These are phyloP conservation scores for Zygotorulaspora florentina DNA, from an alignment of 805 yeast genomes.

Conservation along the genomic window DNA sequence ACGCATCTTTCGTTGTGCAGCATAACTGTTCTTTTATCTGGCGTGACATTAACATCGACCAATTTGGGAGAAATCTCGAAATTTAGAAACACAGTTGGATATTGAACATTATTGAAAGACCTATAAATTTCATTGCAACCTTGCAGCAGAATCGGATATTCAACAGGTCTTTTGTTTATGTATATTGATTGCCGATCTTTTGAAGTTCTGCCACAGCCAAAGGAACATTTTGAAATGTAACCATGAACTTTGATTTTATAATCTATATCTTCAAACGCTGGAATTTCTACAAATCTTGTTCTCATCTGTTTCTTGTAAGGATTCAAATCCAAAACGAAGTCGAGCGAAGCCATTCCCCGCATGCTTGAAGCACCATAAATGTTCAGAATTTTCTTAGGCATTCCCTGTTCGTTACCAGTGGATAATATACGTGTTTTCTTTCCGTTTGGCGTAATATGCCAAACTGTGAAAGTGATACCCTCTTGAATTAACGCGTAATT, in stretches of 20 bases:
- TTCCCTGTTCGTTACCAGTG: conserved; percentile 47
- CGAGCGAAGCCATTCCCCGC: conserved; percentile 52
- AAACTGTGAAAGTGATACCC: conserved; percentile 55
- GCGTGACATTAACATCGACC: conserved; percentile 85
- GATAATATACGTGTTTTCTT: conserved; percentile 54
- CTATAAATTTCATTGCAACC: conserved; percentile 71
- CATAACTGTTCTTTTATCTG: conserved; percentile 76
- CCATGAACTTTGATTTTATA: conserved; percentile 49
- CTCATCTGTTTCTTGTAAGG: conserved; percentile 23
- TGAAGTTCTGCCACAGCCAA: conserved; percentile 70
- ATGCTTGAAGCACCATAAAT: conserved; percentile 68
- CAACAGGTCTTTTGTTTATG: conserved; percentile 74
- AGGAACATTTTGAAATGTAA: conserved; percentile 66
- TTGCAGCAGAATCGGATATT: conserved; percentile 49
- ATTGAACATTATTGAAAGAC: conserved; percentile 65
- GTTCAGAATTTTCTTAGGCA: conserved; percentile 57
- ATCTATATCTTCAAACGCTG: conserved; percentile 18
- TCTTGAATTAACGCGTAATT: conserved; percentile 61
- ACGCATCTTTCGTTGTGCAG: conserved; percentile 63
- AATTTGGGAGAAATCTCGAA: conserved; percentile 47
- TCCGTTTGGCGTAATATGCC: conserved; percentile 45
- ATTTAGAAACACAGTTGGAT: conserved; percentile 65
- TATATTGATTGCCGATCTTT: conserved; percentile 72
- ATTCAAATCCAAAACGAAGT: conserved; percentile 39
- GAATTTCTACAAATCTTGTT: conserved; percentile 15